Conservation (phyloP, 2,329 filamentous ascomycete genomes). For the Monosporascus sp. region DNA sequence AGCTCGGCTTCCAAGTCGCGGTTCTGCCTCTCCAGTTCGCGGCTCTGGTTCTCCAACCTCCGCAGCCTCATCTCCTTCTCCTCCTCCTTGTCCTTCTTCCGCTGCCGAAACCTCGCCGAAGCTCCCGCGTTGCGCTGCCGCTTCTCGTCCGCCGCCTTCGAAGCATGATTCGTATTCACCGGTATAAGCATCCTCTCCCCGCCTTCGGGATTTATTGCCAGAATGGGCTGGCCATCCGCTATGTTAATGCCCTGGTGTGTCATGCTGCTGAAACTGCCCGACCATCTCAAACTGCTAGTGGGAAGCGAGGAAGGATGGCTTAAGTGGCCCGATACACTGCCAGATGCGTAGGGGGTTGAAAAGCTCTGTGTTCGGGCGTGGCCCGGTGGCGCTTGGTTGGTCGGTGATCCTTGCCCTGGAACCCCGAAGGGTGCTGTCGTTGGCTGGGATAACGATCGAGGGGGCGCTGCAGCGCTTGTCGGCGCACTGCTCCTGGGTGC, state of each 20-base stretch:
- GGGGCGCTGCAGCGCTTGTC: constrained; percentile 13
- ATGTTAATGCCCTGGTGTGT: constrained; percentile 14
- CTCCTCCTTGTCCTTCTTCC: constrained; percentile 77
- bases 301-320: constrained; percentile 16
- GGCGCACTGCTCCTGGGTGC: constrained; percentile 13
- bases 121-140: constrained; percentile 79
- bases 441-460: constrained; percentile 23
- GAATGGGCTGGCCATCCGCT: constrained; percentile 22
- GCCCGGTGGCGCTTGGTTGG: neutral
- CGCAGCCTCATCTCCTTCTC: constrained; percentile 66
- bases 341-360: constrained; percentile 13
- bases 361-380: constrained; percentile 12
- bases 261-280: constrained; percentile 14
- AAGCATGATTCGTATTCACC: constrained; percentile 76
- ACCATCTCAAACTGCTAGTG: constrained; percentile 17
- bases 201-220: constrained; percentile 26
- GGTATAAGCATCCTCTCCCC: constrained; percentile 52
- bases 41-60: constrained; percentile 61
- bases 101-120: constrained; percentile 73
- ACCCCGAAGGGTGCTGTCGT: neutral
- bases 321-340: constrained; percentile 5
- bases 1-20: constrained; percentile 55
- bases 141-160: constrained; percentile 79
- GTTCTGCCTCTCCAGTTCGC: constrained; percentile 54
- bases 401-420: neutral